Evolutionary conservation across 2,329 filamentous ascomycete species (phyloP).

Genomic region (Botrytis deweyae): DNA sequence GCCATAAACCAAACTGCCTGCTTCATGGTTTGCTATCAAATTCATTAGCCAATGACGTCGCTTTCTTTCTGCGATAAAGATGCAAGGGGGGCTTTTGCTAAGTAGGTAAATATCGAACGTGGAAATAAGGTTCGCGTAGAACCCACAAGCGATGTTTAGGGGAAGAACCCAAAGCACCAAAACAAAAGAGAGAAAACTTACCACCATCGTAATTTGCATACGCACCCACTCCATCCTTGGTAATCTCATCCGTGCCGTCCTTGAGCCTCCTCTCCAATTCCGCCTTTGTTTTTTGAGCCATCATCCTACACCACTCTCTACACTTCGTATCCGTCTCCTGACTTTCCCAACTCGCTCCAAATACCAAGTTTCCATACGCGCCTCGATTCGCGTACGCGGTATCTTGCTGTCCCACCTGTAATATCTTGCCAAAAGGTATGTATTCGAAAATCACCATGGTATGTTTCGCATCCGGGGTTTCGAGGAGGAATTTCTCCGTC

Average conservation of each 20-base stretch:
- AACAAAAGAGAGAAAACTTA: neutral
- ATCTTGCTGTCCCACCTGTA: slow-evolving; percentile 29
- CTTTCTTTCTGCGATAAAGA: neutral
- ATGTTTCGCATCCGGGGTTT: slow-evolving; percentile 25
- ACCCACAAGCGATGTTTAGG: neutral
- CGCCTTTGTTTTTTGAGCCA: slow-evolving; percentile 23
- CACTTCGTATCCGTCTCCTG: slow-evolving; percentile 24
- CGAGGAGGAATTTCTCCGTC: slow-evolving; percentile 36
- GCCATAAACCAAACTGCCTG: slow-evolving; percentile 24
- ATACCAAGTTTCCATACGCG: slow-evolving; percentile 33
- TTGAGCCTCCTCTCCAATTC: slow-evolving; percentile 24
- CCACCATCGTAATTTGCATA: slow-evolving; percentile 24
- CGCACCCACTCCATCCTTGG: slow-evolving; percentile 19
- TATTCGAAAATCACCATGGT: slow-evolving; percentile 33
- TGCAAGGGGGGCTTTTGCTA: neutral
- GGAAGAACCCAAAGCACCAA: neutral
- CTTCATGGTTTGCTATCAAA: slow-evolving; percentile 23
- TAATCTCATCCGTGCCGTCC: slow-evolving; percentile 18
- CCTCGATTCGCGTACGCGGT: slow-evolving; percentile 36
- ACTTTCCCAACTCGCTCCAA: slow-evolving; percentile 38
- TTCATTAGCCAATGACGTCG: neutral
- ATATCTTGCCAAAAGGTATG: slow-evolving; percentile 29
- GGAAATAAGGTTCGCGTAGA: neutral
- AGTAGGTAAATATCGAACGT: neutral
- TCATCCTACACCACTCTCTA: slow-evolving; percentile 29